Evolutionary conservation across 768 basidiomycete species (phyloP), one percentile per base, ranked within the genome.

Genomic region (Gyrodon lividus): DNA sequence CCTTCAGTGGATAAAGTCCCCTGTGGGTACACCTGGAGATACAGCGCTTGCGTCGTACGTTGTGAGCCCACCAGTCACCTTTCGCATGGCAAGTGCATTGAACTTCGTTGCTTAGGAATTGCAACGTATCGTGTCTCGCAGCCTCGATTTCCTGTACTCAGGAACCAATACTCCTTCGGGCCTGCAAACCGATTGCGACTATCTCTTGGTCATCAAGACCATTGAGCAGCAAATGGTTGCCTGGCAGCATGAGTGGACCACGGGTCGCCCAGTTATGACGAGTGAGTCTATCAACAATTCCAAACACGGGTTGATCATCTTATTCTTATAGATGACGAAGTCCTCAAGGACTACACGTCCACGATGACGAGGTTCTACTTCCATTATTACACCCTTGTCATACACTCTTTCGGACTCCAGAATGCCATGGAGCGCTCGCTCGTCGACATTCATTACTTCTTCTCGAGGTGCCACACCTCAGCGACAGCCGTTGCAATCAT

Each of bases 351-450:
- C 24, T 60, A 72, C 37, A 16, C 45, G 13, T 52, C 56, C 22
- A 59, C 63, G 10, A 62, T 67, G 42, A 77, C 80, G 23, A 74
- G 80, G 57, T 95, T 93, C 64, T 92, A 92, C 66, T 88, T 81
- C 71, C 81, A 91, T 65, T 96, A 96, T 61, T 82, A 86, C 22
- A 81, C 83, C 71, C 80, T 99, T 46, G 90, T 97, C 33, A 73
- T 98, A 51, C 94, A 97, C 65, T 96, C 95, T 1, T 99, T 99
- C 60, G 96, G 96, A 10, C 78, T 99, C 38, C 95, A 99, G 68
- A 90, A 96, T 63, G 92, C 96, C n/a, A 72, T 98, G 50, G 95
- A 96, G 69, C 79, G 81, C 17, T 77, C 81, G 4, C 70, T 79
- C 0, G 69, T 88, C 38, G 83, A 93, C 62, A 84, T 90, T 37